A percentile compares a stretch with the other conserved stretches of the same genome.
Evolutionary conservation across 768 basidiomycete genomes (phyloP).

Genomic region (Lactarius tabidus): DNA sequence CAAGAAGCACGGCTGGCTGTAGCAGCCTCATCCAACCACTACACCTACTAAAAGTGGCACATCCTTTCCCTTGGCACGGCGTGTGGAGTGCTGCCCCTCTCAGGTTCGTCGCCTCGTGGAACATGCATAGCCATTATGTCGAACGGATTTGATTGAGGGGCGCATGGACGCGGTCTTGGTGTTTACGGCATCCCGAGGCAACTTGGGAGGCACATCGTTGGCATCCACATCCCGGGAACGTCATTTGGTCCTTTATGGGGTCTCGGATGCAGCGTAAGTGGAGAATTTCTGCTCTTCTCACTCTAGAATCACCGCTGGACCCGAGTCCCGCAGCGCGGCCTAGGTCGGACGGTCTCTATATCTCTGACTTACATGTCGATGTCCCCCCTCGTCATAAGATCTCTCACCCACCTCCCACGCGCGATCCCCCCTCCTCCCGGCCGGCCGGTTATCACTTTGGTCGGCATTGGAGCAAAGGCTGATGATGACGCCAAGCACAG

Average conservation of each 20-base stretch:
- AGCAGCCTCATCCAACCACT: conserved; percentile 12
- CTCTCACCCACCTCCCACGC: background rate
- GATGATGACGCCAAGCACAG: background rate
- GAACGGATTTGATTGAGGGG: conserved; percentile 3
- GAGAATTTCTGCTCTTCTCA: background rate
- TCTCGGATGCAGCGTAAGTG: background rate
- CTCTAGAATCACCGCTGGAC: background rate
- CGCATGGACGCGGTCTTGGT: background rate
- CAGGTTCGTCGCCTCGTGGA: background rate
- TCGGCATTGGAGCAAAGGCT: background rate
- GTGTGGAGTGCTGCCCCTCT: background rate
- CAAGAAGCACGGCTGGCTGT: background rate
- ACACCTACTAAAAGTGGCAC: conserved; percentile 22
- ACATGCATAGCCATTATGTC: conserved; percentile 2
- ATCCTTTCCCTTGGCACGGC: conserved; percentile 5
- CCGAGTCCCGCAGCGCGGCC: background rate
- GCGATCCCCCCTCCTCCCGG: conserved; percentile 5
- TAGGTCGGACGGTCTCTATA: background rate
- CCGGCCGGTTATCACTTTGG: background rate
- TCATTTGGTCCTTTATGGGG: background rate
- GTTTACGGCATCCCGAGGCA: conserved; percentile 8
- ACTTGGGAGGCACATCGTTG: conserved; percentile 14
- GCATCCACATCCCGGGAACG: background rate
- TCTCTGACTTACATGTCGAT: conserved; percentile 9
- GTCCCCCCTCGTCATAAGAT: background rate